Evolutionary conservation across 768 basidiomycete genomes (phyloP), one percentile per base, ranked within the genome.

Genomic region (Lentinula raphanica): DNA sequence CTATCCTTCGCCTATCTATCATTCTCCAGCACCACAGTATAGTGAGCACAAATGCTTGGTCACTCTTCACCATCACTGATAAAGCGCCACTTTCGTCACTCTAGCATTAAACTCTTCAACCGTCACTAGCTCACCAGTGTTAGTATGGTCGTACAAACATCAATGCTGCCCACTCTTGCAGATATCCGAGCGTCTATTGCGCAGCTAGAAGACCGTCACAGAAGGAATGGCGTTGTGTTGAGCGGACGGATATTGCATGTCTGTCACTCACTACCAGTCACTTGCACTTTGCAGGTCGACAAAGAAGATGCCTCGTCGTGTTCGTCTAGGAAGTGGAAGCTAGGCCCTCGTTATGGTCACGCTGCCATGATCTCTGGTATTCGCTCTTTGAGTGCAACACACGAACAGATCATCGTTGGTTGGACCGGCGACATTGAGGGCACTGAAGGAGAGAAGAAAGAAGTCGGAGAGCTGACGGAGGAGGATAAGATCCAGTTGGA

Each of bases 321-420:
- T 39, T 27, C 49, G 15, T 51, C 36, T 46, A 62, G 45, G 39
- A 59, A 35, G 36, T 99, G 96, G 96, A 81, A 83, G 17, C 75
- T 99, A 5, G 72, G 81, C 1, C 83, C 86, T 1, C 80, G 96
- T 39, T 87, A 93, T 62, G 95, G 94, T 17, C 97, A 98, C 68
- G 83, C 92, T 8, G 96, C 96, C 11, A 94, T 98, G 90, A 88
- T 94, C 59, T 90, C 88, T 45, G 96, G 96, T 31, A 94, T 98
- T 66, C 85, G 87, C 54, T 90, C 88, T 11, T 82, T 99, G 35
- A 80, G 87, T 2, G 75, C 84, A 12, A 89, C 90, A 0, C 90
- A 96, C 71, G 89, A 96, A 64, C 93, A 98, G 75, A 70, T 96
- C 66, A 82, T 98, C 68, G 79, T 98, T 44, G 96, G 94, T 21